A percentile compares a stretch with the other conserved stretches of the same genome.
These are phyloP conservation scores for Fraxinus ornus DNA, from an alignment of 305 asterid genomes.

Conservation along the genomic window DNA sequence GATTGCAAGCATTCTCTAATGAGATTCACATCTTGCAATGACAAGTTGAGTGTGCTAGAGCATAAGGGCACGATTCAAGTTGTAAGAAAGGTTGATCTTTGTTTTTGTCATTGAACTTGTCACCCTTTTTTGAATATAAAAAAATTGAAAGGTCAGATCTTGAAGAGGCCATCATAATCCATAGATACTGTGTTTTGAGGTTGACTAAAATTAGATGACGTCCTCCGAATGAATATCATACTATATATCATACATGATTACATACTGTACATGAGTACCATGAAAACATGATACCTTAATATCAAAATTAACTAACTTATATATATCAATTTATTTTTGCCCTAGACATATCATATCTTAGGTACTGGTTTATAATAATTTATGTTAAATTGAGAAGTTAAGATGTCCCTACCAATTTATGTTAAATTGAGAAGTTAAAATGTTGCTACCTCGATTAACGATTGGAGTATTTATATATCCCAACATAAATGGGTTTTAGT, in stretches of 20 bases:
- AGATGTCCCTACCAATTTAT: neutral
- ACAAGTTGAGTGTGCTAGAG: neutral
- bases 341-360: neutral
- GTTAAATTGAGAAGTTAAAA: neutral
- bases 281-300: neutral
- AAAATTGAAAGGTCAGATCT: slow-evolving; percentile 10
- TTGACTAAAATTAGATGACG: slow-evolving; percentile 11
- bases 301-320: slow-evolving; percentile 16
- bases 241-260: neutral
- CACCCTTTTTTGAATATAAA: neutral
- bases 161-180: slow-evolving; percentile 20
- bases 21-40: neutral
- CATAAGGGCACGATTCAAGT: neutral
- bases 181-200: slow-evolving; percentile 18
- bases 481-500: neutral
- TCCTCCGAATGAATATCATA: neutral
- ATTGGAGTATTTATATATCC: neutral
- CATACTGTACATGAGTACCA: neutral
- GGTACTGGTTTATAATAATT: neutral
- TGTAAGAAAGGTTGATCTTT: neutral
- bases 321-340: neutral
- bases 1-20: neutral
- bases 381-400: neutral
- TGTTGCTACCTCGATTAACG: neutral
- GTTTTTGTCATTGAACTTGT: neutral